These are phyloP conservation scores for Mrakia blollopis DNA, from an alignment of 768 basidiomycete genomes.

Conservation along the genomic window DNA sequence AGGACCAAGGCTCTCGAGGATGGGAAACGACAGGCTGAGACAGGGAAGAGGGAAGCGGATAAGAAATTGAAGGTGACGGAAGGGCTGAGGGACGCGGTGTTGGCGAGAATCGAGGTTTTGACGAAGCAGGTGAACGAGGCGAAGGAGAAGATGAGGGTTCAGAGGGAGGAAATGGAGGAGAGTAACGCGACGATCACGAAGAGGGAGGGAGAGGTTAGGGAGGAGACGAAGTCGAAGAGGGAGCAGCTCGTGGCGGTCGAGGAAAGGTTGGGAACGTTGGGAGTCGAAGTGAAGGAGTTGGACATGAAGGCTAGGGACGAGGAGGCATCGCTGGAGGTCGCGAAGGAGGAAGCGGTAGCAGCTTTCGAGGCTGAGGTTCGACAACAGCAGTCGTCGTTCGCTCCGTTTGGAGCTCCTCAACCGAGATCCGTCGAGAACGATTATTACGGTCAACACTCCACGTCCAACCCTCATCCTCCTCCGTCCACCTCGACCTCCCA, in stretches of 20 bases:
- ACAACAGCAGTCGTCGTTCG: constrained; percentile 13
- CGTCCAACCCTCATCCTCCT: constrained; percentile 9
- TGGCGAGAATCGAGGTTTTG: constrained; percentile 37
- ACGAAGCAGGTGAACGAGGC: constrained; percentile 39
- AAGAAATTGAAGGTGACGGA: constrained; percentile 73
- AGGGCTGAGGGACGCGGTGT: constrained; percentile 55
- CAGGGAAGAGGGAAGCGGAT: constrained; percentile 74
- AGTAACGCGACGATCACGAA: constrained; percentile 58
- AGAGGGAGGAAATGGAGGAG: constrained; percentile 48
- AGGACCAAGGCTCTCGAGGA: constrained; percentile 84
- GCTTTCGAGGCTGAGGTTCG: constrained; percentile 25
- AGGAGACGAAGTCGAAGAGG: constrained; percentile 52
- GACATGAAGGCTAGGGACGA: constrained; percentile 65
- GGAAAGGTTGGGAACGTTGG: constrained; percentile 57
- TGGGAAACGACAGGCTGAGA: constrained; percentile 73
- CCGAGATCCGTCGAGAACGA: constrained; percentile 29
- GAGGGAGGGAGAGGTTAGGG: constrained; percentile 49
- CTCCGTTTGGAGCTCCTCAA: constrained; percentile 20
- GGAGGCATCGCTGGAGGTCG: constrained; percentile 56
- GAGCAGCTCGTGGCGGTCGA: constrained; percentile 50
- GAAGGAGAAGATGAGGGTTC: constrained; percentile 40
- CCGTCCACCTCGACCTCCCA: constrained; percentile 11
- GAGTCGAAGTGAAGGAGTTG: constrained; percentile 63
- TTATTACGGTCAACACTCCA: constrained; percentile 19
- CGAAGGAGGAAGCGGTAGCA: constrained; percentile 53